Evolutionary conservation across 805 yeast genomes (phyloP).

Genomic region (Jamesozyma spencerorum): DNA sequence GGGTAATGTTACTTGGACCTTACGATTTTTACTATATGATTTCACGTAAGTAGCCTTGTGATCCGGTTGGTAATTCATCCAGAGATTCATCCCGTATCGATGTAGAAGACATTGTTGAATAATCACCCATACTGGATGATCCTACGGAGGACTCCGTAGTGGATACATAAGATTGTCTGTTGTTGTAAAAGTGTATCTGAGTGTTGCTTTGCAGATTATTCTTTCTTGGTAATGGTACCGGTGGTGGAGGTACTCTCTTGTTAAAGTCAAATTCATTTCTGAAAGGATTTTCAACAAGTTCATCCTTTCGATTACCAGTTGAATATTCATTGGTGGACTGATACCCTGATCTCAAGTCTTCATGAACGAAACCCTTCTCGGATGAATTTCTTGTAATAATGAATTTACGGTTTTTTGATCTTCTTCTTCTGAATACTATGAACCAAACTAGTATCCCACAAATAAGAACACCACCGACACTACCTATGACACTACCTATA

Average conservation of each 20-base stretch:
- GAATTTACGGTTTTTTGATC: neutral
- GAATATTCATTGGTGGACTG: neutral
- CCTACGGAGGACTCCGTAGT: constrained; percentile 12
- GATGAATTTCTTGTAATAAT: neutral
- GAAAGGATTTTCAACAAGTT: constrained; percentile 14
- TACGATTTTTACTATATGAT: constrained; percentile 6
- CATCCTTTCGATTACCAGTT: neutral
- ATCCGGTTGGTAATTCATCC: constrained; percentile 2
- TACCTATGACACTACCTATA: constrained; percentile 27
- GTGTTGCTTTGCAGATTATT: neutral
- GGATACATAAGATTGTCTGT: constrained; percentile 13
- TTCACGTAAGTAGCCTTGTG: constrained; percentile 18
- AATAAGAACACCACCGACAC: constrained; percentile 22
- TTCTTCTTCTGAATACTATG: constrained; percentile 11
- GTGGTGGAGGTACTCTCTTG: constrained; percentile 17
- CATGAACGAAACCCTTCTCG: constrained; percentile 14
- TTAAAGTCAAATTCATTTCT: constrained; percentile 21
- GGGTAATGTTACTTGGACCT: neutral
- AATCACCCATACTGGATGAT: constrained; percentile 13
- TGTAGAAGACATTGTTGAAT: constrained; percentile 13
- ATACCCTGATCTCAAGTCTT: constrained; percentile 11
- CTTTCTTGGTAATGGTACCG: constrained; percentile 18
- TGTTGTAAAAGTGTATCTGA: no score
- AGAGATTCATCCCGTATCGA: constrained; percentile 8
- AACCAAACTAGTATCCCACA: constrained; percentile 16